These are phyloP conservation scores for Vigna trinervia DNA, from an alignment of 306 rosid species.

Conservation along the genomic window DNA sequence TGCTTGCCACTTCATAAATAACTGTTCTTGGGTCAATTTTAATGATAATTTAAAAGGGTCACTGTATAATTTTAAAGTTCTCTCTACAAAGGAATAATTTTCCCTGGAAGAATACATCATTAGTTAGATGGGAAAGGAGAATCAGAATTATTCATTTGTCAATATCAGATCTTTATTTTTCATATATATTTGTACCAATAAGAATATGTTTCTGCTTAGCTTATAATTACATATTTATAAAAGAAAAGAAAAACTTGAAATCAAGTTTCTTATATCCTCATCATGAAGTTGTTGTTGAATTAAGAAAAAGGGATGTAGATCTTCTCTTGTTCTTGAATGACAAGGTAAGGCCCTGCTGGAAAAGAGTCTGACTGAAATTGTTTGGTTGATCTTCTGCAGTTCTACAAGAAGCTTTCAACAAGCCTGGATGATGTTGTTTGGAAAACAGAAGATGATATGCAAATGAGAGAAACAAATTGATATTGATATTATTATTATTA, in stretches of 20 bases:
- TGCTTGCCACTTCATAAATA: constrained; percentile 7
- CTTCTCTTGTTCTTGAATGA: constrained; percentile 2
- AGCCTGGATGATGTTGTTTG: constrained; percentile 88
- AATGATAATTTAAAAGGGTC: not conserved
- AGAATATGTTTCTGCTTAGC: not conserved
- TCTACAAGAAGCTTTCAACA: constrained; percentile 87
- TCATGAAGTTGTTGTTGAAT: too few relatives aligned
- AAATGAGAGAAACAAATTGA: constrained; percentile 57
- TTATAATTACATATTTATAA: not conserved
- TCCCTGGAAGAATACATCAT: not conserved
- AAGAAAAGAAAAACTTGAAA: not conserved
- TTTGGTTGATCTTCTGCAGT: constrained; percentile 56
- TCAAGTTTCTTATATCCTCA: too few relatives aligned
- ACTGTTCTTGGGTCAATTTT: not conserved
- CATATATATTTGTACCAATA: not conserved
- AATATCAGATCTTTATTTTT: not conserved
- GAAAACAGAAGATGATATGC: constrained; percentile 91
- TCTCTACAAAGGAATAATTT: not conserved
- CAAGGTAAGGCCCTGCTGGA: not conserved
- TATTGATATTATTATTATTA: constrained; percentile 7
- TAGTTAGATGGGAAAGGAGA: not conserved
- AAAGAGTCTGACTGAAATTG: constrained; percentile 27
- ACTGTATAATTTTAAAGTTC: not conserved
- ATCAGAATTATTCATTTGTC: not conserved
- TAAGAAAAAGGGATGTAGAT: not conserved